Base-by-base conservation (phyloP, 2,329 filamentous ascomycete genomes). In the Pestalotiopsis sp. region DNA sequence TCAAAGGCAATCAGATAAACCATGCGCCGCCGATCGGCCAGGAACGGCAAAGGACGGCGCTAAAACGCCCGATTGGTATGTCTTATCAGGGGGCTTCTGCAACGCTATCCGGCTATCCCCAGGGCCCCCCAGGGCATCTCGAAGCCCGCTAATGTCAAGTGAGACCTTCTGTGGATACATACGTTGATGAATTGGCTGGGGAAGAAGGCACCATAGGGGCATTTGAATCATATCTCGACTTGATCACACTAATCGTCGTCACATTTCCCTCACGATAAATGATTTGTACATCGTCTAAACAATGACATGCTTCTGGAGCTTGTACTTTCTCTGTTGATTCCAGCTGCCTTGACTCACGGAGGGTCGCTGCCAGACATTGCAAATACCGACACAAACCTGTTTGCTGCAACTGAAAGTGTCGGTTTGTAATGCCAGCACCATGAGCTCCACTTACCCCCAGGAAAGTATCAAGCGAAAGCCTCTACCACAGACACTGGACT, bases 21-120 rank as follows among this genome's bases (percentile, higher is more conserved):
- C 41, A 49, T 49, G n/a, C 41, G 41, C 66, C 65, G 49, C 14
- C 56, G 65, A 63, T 63, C 66, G 64, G 64, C 64, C 31, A 60
- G 64, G 58, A n/a, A 66, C 52, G 64, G 52, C 31, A 59, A 27
- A 20, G 52, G 23, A 25, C 64, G 65, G 58, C 66, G 38, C 36
- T 67, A 63, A 63, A 67, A 27, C 36, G 56, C 38, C 58, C 66
- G 57, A 63, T 60, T 66, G 52, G 57, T 31, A 38, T 41, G 25
- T 39, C 64, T 66, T 66, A 58, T 57, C 64, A 58, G 49, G 45
- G 49, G 20, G 20, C 23, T 25, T 13, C 20, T 60, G n/a, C 11
- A 36, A 27, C 56, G 31, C 41, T 66, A 56, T n/a, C 45, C 7
- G 20, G 45, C 45, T 52, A n/a, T 11, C 7, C 20, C 20, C 20